A percentile compares a stretch with the other conserved stretches of the same genome.
Conservation (phyloP, 345 rosid genomes). For the Abelmoschus esculentus region DNA sequence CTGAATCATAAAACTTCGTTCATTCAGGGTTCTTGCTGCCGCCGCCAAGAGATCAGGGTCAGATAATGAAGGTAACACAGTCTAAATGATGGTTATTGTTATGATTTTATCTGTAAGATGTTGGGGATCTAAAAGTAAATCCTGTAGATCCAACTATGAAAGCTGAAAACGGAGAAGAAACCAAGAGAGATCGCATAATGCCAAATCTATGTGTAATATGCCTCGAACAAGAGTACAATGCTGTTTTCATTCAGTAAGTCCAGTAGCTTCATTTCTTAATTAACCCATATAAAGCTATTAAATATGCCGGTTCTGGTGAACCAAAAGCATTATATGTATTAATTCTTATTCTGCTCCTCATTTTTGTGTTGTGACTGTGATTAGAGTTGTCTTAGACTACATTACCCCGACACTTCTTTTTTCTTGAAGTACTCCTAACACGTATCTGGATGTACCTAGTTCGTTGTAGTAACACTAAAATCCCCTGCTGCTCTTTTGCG, state of each 20-base stretch:
- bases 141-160: conserved; percentile 42
- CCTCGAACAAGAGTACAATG: conserved; percentile 86
- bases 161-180: conserved; percentile 38
- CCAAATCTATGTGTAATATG: conserved; percentile 96
- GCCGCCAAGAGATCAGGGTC: conserved; percentile 63
- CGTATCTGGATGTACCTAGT: not conserved
- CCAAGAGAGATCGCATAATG: conserved; percentile 54
- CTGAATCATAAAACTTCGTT: conserved; percentile 11
- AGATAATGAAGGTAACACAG: conserved; percentile 49
- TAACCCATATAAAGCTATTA: not conserved
- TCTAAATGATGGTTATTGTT: not conserved
- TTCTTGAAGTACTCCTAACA: not conserved
- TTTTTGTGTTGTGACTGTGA: not conserved
- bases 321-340: too few species aligned
- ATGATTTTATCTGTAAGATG: conserved; percentile 8
- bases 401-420: not conserved
- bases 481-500: not conserved
- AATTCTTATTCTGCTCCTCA: not conserved
- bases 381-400: not conserved
- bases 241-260: conserved; percentile 84
- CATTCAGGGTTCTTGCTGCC: conserved; percentile 88
- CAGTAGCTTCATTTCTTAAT: not conserved
- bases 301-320: too few species aligned
- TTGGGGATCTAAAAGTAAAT: conserved; percentile 8
- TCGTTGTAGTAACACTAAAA: not conserved